Base-by-base conservation (phyloP, 2,329 filamentous ascomycete species). In the Elsinoe arachidis region DNA sequence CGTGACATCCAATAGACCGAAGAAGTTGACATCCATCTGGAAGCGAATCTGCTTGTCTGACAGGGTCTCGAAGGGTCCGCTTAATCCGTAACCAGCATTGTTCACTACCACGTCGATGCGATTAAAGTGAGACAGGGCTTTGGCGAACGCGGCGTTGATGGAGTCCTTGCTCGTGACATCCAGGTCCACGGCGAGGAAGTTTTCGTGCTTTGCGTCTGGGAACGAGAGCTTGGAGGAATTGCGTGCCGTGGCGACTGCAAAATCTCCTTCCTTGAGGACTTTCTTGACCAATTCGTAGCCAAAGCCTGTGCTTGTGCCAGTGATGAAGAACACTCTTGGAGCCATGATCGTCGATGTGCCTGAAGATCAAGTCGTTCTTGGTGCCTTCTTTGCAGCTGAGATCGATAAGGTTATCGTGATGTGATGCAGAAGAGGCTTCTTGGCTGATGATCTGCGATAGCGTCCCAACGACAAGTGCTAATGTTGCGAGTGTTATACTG, bases 61-160 rank as follows among this genome's bases (percentile, higher is more conserved):
- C 2, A 79, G 66, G 5, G 77, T 76, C 63, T 85, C 81, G 49
- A 83, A 76, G 1, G 77, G 74, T 11, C 77, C 78, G 5, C 69
- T 64, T 1, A 80, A 68, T n/a, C 78, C 78, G 59, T 82, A 83
- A 2, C 81, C 82, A 2, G 81, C 81, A 52, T 84, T 84, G 69
- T 84, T 84, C 59, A 82, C 75, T 4, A 84, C 77, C 1, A 83
- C 76, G 64, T 85, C 80, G 44, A 85, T 68, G 6, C 78, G 76
- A 15, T 76, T 74, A 63, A 82, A 84, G 49, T 76, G 76, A 2
- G 74, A 67, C 21, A 76, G 56, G 0, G 75, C 74, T 15, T 69
- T 66, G 6, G 75, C 68, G 61, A 80, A 76, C 1, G 76, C 76
- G 6, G 68, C 68, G 33, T 75, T 66, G 55, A 81, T 76, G 2